phyloP scores from a whole-genome alignment of 805 yeast species.

The Candida endomychidarum region DNA sequence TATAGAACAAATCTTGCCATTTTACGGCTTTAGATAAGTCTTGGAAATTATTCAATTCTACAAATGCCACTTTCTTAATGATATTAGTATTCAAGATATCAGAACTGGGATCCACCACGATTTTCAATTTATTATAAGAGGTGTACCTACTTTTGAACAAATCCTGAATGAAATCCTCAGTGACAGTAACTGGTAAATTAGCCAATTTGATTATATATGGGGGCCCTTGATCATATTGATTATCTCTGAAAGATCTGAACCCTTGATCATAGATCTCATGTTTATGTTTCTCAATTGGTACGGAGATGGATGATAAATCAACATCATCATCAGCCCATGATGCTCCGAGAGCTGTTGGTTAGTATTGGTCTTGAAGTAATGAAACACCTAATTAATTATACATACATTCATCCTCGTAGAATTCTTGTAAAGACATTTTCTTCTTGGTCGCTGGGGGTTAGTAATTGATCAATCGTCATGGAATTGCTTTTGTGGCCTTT shows the following conservation, averaged over 20 bases:
- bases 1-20: slow-evolving; percentile 59
- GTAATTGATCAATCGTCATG: slow-evolving; percentile 2
- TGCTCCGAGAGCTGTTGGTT: slow-evolving; percentile 39
- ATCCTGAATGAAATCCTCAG: slow-evolving; percentile 53
- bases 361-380: slow-evolving; percentile 1
- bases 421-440: slow-evolving; percentile 47
- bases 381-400: slow-evolving; percentile 14
- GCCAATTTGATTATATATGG: slow-evolving; percentile 67
- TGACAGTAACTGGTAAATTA: slow-evolving; percentile 57
- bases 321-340: slow-evolving; percentile 50
- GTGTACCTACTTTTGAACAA: slow-evolving; percentile 64
- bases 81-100: slow-evolving; percentile 35
- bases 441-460: slow-evolving; percentile 30
- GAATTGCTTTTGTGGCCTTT: not conserved
- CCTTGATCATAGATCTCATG: slow-evolving; percentile 10
- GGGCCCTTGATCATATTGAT: slow-evolving; percentile 35
- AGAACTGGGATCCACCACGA: slow-evolving; percentile 53
- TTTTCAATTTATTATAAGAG: slow-evolving; percentile 55
- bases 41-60: slow-evolving; percentile 50
- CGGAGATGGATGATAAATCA: slow-evolving; percentile 45
- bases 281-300: slow-evolving; percentile 37
- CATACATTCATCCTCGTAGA: slow-evolving; percentile 46
- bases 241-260: not conserved
- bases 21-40: slow-evolving; percentile 60
- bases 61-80: slow-evolving; percentile 61